Base-by-base conservation (phyloP, 257 asterid species). In the Gynochthodes officinalis region DNA sequence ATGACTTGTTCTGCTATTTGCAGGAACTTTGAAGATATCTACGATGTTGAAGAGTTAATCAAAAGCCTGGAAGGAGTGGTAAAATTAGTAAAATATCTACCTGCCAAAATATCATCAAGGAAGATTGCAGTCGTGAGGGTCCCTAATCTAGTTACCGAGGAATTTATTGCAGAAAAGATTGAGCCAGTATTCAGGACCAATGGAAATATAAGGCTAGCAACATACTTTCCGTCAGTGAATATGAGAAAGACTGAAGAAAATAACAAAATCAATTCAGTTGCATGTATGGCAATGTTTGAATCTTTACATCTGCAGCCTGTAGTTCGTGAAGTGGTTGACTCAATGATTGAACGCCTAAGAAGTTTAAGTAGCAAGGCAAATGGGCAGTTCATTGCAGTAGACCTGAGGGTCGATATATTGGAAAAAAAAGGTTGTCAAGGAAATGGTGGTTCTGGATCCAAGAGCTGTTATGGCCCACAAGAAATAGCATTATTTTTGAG, bases 221-320 rank as follows among this genome's bases (percentile, higher is more conserved):
- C 98, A 27, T 89, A 88, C 83, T 94, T 94, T 82, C 96, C 97
- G 43, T 91, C 94, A 2, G 90, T 89, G 78, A 91, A 91, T 88
- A 91, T 91, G 99, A 94, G 91, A 80, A 91, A 86, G 72, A 82
- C 73, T 0, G 83, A 82, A 76, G 92, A 83, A 81, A 80, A 61
- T 49, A 86, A 80, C 74, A 87, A 79, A 60, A 69, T 87, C 25
- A 87, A 90, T 75, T 85, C 96, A 23, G 73, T 85, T 77, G 90
- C 96, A 39, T 95, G 99, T 79, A 80, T 95, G 82, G 96, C 90
- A 82, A 95, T 90, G 99, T 94, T 89, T 87, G 99, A 85, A 68
- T 79, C 93, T 19, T 78, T 94, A 63, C 90, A 88, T 80, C 93
- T 95, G 70, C 96, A 90, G 72, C 75, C 88, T 25, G 88, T 88